These are phyloP conservation scores for Aspergillus neoniger DNA, from an alignment of 2,329 filamentous ascomycete species.

Conservation along the genomic window DNA sequence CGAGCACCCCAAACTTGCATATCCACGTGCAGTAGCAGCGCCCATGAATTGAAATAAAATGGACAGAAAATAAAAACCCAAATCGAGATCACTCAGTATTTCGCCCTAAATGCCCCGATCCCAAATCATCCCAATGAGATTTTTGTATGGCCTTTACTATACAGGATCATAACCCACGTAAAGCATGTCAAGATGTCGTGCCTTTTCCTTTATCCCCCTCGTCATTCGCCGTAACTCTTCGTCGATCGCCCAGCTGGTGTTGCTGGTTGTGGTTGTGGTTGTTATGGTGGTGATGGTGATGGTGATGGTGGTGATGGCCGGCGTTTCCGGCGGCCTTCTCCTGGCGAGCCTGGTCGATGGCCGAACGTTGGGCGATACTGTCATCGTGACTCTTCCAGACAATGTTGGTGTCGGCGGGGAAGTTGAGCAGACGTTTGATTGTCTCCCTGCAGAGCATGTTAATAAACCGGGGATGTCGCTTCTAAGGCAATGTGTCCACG, in stretches of 20 bases:
- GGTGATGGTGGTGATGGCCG: constrained; percentile 35
- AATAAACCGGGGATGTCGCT: not conserved
- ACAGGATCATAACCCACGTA: constrained; percentile 37
- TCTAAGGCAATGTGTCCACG: not conserved
- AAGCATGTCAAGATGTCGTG: constrained; percentile 34
- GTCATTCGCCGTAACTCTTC: constrained; percentile 46
- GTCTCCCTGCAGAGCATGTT: constrained; percentile 66
- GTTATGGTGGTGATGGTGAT: constrained; percentile 33
- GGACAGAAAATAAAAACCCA: constrained; percentile 26
- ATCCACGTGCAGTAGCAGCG: constrained; percentile 2
- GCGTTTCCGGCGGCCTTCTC: constrained; percentile 64
- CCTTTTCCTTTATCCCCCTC: constrained; percentile 48
- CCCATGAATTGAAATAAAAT: constrained; percentile 3
- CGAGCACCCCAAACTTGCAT: not conserved
- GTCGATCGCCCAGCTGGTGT: constrained; percentile 43
- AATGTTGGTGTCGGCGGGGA: constrained; percentile 85
- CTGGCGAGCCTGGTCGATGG: constrained; percentile 86
- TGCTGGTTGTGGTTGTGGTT: constrained; percentile 21
- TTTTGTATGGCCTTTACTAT: constrained; percentile 36
- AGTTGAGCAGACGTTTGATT: constrained; percentile 84
- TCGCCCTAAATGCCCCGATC: constrained; percentile 43
- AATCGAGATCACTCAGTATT: constrained; percentile 37
- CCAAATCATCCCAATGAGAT: constrained; percentile 42
- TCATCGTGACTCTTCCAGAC: constrained; percentile 96
- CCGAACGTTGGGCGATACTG: constrained; percentile 87